These are phyloP conservation scores for Leccinum fallax DNA, from an alignment of 1,284 basidiomycete species.

Conservation along the genomic window DNA sequence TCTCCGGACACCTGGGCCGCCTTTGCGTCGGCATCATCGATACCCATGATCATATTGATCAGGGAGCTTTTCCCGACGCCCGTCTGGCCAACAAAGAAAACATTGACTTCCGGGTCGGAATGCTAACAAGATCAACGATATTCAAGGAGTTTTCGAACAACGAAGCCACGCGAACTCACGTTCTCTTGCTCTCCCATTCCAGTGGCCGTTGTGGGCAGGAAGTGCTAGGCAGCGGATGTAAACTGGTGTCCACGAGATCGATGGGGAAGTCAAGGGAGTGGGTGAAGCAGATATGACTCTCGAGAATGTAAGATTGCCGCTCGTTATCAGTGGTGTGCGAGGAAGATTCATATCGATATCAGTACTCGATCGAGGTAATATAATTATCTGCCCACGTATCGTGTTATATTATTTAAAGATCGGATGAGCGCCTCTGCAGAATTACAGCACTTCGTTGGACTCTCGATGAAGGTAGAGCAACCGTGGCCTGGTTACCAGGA, in stretches of 20 bases:
- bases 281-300: background rate
- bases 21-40: constrained; percentile 2
- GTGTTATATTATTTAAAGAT: constrained; percentile 8
- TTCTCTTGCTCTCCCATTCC: constrained; percentile 16
- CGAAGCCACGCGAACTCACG: constrained; percentile 15
- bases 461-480: background rate
- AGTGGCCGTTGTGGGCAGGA: background rate
- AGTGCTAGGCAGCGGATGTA: background rate
- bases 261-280: constrained; percentile 8
- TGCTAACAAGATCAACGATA: constrained; percentile 6
- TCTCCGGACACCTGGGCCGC: constrained; percentile 24
- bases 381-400: background rate
- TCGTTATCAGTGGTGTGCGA: constrained; percentile 20
- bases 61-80: constrained; percentile 31
- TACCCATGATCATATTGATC: constrained; percentile 28
- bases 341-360: constrained; percentile 31
- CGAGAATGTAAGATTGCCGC: background rate
- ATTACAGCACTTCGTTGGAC: background rate
- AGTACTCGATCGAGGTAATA: constrained; percentile 1
- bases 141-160: constrained; percentile 5
- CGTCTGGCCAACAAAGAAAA: constrained; percentile 29
- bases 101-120: constrained; percentile 14
- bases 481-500: background rate
- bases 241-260: background rate
- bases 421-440: background rate